Evolutionary conservation across 2,329 filamentous ascomycete genomes (phyloP).

Genomic region (Sclerotiophoma versabilis): DNA sequence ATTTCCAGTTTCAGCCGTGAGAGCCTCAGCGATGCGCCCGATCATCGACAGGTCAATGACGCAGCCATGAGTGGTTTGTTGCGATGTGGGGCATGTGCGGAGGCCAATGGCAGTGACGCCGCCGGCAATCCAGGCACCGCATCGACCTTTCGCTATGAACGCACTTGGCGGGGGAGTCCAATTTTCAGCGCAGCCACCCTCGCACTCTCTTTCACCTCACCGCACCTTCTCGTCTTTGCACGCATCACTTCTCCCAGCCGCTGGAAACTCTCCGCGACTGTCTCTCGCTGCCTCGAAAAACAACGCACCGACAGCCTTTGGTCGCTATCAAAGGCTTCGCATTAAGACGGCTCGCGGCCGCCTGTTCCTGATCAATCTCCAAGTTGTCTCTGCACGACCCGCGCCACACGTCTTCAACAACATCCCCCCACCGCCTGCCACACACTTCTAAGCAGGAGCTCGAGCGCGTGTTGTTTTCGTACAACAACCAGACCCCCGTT

Average conservation of each 20-base stretch:
- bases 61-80: constrained; percentile 13
- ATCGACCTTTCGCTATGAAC: constrained; percentile 5
- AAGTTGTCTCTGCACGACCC: constrained; percentile 56
- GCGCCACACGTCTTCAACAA: constrained; percentile 59
- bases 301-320: constrained; percentile 45
- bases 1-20: neutral
- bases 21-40: neutral
- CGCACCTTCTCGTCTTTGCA: constrained; percentile 17
- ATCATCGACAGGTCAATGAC: constrained; percentile 14
- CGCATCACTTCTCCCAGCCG: constrained; percentile 10
- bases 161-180: constrained; percentile 18
- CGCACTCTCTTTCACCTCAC: constrained; percentile 10
- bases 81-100: constrained; percentile 10
- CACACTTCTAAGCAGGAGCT: constrained; percentile 45
- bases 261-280: constrained; percentile 15
- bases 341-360: constrained; percentile 55
- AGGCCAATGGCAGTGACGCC: constrained; percentile 13
- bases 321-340: constrained; percentile 52
- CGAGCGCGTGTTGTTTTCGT: constrained; percentile 54
- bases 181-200: constrained; percentile 18
- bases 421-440: constrained; percentile 54
- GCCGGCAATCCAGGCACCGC: constrained; percentile 13
- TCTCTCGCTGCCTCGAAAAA: constrained; percentile 18
- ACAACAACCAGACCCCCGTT: constrained; percentile 58
- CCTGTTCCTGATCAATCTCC: constrained; percentile 51